Base-by-base conservation (phyloP, 2,329 filamentous ascomycete species). In the Proliferodiscus dingleyae region DNA sequence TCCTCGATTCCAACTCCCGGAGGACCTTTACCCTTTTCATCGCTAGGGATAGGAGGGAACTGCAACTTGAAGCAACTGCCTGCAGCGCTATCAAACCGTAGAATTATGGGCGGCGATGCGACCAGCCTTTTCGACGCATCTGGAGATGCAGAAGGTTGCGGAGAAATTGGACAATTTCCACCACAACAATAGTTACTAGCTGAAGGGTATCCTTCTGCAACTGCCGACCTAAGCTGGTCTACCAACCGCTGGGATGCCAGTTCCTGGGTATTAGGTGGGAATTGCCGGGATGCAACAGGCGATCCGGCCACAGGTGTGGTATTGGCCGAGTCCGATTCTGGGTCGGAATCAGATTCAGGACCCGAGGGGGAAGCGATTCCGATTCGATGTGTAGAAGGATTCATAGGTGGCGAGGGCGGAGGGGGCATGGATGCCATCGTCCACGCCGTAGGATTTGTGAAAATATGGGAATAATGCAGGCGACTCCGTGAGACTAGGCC, bases 111-210 rank as follows among this genome's bases (percentile, higher is more conserved):
- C 10, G 41, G 41, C 16, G 40, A 45, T 16, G 28, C 42, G 18
- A 46, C 34, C 1, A 34, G 33, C 9, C 29, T 38, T 24, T 47
- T 38, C 11, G 37, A 41, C 13, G 47, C 43, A n/a, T 47, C 41
- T 38, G 37, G 23, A 40, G 43, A 46, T 10, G 36, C 30, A 34
- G 41, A 45, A 24, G 41, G 37, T 7, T 42, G 13, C 13, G 37
- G 41, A 9, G 34, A 41, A 26, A 53, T 45, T 2, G 45, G 47
- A n/a, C 51, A 43, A 16, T 19, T 48, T 8, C 45, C 47, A 9
- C 50, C 47, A 24, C 43, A 49, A 13, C 52, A 54, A 28, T 52
- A 47, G 16, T 43, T 49, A 2, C 41, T 38, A 23, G 36, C 28
- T 11, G 45, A 42, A 24, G 51, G 43, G 16, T 42, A 43, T 10